Evolutionary conservation across 345 rosid species (phyloP), one percentile per base, ranked within the genome.

Genomic region (Citrus glauca): DNA sequence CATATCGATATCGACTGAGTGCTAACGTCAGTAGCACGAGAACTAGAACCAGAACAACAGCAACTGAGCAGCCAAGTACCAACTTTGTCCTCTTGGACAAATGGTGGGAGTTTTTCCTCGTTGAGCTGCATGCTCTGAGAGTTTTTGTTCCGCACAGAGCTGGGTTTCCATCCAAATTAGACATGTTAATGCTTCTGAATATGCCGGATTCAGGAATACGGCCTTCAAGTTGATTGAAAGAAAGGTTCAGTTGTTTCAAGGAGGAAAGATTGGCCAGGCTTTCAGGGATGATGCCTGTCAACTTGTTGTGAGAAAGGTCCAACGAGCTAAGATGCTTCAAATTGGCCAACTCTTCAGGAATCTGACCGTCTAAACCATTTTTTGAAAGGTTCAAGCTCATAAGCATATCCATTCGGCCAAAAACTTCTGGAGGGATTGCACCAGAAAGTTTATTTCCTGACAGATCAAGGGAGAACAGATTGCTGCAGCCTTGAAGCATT

Each of bases 181-280:
- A 87, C 6, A 77, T 74, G 60, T 74, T 79, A 17, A 91, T 87
- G 80, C 77, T 78, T 78, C 73, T 84, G 73, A 95, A 95, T 69
- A 95, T 79, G 27, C 98, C 97, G 4, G 81, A 7, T 65, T 88
- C 86, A 5, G 98, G 98, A 72, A 95, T 86, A 27, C 17, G 90
- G 72, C 98, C 98, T 86, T 85, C 90, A 73, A 95, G 90, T 35
- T 85, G 80, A 82, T 95, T 93, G 89, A 85, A 91, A 74, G 91
- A 85, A 69, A 95, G 87, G 74, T 91, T 89, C 70, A 95, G 86
- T 77, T 82, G 81, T 77, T 84, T 91, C 85, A 94, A 72, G 69
- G 80, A 71, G 37, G 98, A 82, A 75, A 90, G 63, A 28, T 87
- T 91, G 32, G 88, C 81, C 0, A 93, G 85, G 79, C 84, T 76